A percentile compares a stretch with the other conserved stretches of the same genome.
These are phyloP conservation scores for Nicotiana sylvestris DNA, from an alignment of 257 asterid species.

Conservation along the genomic window DNA sequence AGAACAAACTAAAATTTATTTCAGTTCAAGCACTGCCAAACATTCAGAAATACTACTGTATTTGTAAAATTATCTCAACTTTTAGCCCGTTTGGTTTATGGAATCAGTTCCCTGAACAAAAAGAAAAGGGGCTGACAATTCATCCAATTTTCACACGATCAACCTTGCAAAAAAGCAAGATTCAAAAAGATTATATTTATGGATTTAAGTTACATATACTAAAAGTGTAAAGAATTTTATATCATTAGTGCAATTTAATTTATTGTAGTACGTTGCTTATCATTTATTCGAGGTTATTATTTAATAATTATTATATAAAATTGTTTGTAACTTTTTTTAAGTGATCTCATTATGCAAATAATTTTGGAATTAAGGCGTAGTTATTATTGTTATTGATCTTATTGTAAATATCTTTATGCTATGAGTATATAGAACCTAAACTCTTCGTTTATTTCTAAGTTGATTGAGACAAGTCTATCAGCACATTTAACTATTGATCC, in stretches of 20 bases:
- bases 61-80: background rate
- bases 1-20: background rate
- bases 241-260: background rate
- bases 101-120: slow-evolving; percentile 2
- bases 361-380: too few species aligned
- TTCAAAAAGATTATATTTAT: background rate
- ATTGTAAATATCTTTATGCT: background rate
- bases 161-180: background rate
- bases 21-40: background rate
- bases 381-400: background rate
- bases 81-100: background rate
- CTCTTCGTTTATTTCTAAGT: background rate
- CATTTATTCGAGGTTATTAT: background rate
- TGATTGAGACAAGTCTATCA: background rate
- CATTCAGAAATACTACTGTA: slow-evolving; percentile 1
- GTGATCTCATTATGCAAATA: background rate
- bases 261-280: background rate
- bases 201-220: background rate
- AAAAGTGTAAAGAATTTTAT: background rate
- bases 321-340: background rate
- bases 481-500: background rate
- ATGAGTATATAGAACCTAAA: background rate
- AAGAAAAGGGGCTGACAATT: background rate
- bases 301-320: background rate
- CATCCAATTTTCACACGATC: background rate